These are phyloP conservation scores for Mycena rebaudengoi DNA, from an alignment of 768 basidiomycete genomes.

Conservation along the genomic window DNA sequence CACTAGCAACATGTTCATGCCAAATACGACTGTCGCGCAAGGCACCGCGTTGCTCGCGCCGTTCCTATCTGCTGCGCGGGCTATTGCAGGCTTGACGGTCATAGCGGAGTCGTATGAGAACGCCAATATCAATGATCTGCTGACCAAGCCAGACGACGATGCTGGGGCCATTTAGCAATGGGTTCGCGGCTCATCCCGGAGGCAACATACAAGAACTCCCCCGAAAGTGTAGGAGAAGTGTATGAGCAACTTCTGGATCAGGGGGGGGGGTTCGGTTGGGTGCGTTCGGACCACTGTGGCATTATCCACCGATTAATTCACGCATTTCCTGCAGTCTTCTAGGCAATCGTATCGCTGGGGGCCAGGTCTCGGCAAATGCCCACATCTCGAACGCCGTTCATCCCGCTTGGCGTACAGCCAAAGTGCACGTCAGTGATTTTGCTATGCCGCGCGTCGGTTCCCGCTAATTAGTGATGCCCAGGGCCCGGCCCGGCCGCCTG, in stretches of 20 bases:
- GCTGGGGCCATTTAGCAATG: conserved; percentile 17
- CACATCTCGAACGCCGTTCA: conserved; percentile 33
- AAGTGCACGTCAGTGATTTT: conserved; percentile 40
- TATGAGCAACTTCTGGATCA: conserved; percentile 29
- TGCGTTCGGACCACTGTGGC: conserved; percentile 18
- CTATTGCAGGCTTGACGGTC: conserved; percentile 23
- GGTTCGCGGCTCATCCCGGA: conserved; percentile 30
- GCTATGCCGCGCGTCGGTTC: background rate
- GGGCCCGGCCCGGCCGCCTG: no score
- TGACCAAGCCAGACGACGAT: conserved; percentile 21
- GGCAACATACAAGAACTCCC: conserved; percentile 20
- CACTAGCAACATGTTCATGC: conserved; percentile 29
- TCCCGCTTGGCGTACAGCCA: conserved; percentile 46
- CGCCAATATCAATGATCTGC: conserved; percentile 22
- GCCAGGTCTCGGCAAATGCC: conserved; percentile 41
- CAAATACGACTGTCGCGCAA: conserved; percentile 9
- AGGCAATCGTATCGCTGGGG: conserved; percentile 28
- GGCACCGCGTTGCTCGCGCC: conserved; percentile 29
- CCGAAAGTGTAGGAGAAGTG: conserved; percentile 24
- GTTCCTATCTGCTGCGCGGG: conserved; percentile 26
- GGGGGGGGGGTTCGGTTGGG: no score
- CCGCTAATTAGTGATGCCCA: no score
- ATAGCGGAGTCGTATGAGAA: background rate
- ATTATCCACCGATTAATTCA: background rate
- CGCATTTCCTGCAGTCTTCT: conserved; percentile 17